Evolutionary conservation across 805 yeast species (phyloP), one percentile per base, ranked within the genome.

Genomic region (Priceomyces haplophilus): DNA sequence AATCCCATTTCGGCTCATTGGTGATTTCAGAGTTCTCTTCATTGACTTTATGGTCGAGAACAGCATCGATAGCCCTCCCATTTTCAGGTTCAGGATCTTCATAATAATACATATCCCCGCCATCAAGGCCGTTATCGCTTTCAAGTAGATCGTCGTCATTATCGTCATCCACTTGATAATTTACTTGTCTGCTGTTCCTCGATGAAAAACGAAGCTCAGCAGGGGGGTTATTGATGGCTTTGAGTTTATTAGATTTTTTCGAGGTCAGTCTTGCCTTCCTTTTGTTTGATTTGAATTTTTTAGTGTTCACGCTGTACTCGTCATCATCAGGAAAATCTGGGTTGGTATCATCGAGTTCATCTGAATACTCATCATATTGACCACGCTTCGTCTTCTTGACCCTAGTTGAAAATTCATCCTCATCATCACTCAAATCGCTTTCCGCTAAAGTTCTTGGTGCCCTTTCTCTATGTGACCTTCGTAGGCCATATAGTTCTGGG

Each of bases 401-500:
- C 20, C 46, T 52, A n/a, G 55, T 47, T 15, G 55, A 43, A 10
- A 44, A 51, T 10, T 52, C 55, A 13, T 59, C 64, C 17, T 64
- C 67, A n/a, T 64, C 72, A 41, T 59, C 72, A 42, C 62, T 65
- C 10, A 58, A 63, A 20, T 62, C 65, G 32, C 65, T 62, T 25
- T 69, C 73, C 23, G 61, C 61, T 1, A 67, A 51, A 13, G 63
- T 43, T 5, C 64, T 55, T 10, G 49, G 63, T 15, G 69, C 67
- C 46, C 81, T 70, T 7, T 83, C 79, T 54, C 93, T 71, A 34
- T 81, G 80, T 3, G 90, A 83, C 51, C 95, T 75, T 63, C 95
- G 78, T 42, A 86, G 69, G 1, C 95, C 95, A 53, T 86, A 86
- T n/a, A 86, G 69, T 56, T 85, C 95, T 1, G 95, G 95, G 58